These are phyloP conservation scores for Dioscorea dumetorum DNA, from an alignment of 106 monocot genomes.

Conservation along the genomic window DNA sequence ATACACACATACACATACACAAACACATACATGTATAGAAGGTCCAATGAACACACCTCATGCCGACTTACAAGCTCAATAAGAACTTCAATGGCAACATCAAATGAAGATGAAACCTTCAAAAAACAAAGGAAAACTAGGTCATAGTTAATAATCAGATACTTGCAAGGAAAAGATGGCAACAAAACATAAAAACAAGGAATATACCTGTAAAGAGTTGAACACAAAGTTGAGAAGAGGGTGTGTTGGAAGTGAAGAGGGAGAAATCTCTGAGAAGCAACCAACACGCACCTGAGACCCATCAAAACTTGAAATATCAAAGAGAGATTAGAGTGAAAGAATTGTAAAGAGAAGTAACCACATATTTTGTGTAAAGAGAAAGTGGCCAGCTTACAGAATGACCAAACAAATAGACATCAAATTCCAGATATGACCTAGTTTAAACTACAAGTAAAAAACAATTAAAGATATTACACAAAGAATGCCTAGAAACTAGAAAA, in stretches of 20 bases:
- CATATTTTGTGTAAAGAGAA: no score
- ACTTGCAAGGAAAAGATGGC: neutral
- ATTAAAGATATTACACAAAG: no score
- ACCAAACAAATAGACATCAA: no score
- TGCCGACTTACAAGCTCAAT: constrained; percentile 84
- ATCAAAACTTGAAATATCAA: neutral
- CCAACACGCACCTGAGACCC: constrained; percentile 68
- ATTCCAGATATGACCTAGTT: no score
- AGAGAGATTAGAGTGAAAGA: neutral
- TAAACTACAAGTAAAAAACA: no score
- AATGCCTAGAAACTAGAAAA: no score
- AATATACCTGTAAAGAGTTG: constrained; percentile 68
- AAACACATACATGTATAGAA: no score
- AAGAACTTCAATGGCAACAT: constrained; percentile 89
- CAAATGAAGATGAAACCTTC: constrained; percentile 77
- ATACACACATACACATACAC: no score
- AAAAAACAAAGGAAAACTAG: neutral
- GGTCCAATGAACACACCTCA: constrained; percentile 42
- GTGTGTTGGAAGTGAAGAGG: constrained; percentile 48
- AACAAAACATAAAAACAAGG: constrained; percentile 1
- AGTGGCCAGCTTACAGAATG: no score
- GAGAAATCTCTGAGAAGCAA: constrained; percentile 76
- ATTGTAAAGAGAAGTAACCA: neutral
- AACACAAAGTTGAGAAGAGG: constrained; percentile 91
- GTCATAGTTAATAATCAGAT: neutral